Conservation (phyloP, 768 basidiomycete species). For the Podaxis mareebaensis region DNA sequence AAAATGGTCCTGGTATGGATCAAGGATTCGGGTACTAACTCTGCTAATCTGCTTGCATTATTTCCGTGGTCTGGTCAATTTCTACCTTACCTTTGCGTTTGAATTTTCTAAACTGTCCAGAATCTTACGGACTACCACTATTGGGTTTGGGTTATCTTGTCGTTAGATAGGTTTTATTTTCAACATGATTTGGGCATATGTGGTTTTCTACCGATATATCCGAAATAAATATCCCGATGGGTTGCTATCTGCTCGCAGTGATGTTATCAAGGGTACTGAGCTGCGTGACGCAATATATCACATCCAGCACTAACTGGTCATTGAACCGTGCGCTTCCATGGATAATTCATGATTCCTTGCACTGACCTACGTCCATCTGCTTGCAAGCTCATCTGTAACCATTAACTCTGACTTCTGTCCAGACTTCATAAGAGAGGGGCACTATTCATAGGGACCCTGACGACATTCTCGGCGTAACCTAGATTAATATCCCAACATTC, state of each 20-base stretch:
- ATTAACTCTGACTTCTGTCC: neutral
- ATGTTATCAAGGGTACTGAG: neutral
- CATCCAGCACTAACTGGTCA: neutral
- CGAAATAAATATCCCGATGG: neutral
- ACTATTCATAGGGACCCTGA: neutral
- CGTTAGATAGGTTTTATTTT: neutral
- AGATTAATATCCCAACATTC: neutral
- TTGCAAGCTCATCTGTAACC: neutral
- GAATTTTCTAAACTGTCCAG: neutral
- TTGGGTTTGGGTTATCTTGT: neutral
- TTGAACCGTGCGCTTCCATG: neutral
- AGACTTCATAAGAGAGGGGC: neutral
- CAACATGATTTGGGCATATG: neutral
- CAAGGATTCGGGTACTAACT: slow-evolving; percentile 6
- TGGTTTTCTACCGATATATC: neutral
- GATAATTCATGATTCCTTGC: neutral
- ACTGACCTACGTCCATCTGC: neutral
- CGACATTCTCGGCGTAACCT: neutral
- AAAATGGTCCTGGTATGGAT: slow-evolving; percentile 11
- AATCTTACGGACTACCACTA: neutral
- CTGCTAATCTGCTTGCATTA: slow-evolving; percentile 7
- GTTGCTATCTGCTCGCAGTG: neutral
- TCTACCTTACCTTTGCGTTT: neutral
- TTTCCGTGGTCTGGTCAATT: neutral
- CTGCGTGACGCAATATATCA: neutral